These are phyloP conservation scores for Aspergillus nanangensis DNA, from an alignment of 495 filamentous ascomycete genomes.

Conservation along the genomic window DNA sequence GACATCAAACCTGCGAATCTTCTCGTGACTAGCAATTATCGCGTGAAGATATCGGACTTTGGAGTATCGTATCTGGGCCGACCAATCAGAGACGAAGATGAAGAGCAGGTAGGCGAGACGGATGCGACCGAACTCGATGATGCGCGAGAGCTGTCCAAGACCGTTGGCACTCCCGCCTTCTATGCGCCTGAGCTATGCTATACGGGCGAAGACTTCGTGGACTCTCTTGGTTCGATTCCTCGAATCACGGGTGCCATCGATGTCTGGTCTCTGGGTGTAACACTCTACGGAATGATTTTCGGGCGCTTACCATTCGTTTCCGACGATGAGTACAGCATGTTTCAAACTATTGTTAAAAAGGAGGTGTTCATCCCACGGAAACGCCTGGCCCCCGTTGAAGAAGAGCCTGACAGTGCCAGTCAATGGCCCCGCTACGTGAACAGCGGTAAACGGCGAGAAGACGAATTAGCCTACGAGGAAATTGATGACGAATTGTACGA, in stretches of 20 bases:
- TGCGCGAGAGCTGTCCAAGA: conserved; percentile 92
- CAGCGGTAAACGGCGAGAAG: conserved; percentile 53
- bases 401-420: conserved; percentile 44
- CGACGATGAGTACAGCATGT: conserved; percentile 85
- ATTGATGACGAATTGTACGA: conserved; percentile 79
- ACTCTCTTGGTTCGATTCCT: conserved; percentile 35
- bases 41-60: conserved; percentile 99
- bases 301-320: conserved; percentile 90
- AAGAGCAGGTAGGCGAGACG: conserved; percentile 76
- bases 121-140: conserved; percentile 83
- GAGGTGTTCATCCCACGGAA: conserved; percentile 81
- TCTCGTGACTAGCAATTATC: conserved; percentile 75
- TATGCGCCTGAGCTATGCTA: conserved; percentile 98
- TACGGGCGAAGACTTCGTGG: conserved; percentile 51
- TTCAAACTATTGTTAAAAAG: conserved; percentile 82
- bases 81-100: conserved; percentile 70
- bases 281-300: conserved; percentile 90
- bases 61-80: conserved; percentile 95
- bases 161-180: conserved; percentile 94
- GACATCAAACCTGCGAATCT: conserved; percentile 99
- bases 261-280: conserved; percentile 95
- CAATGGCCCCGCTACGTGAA: conserved; percentile 26
- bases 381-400: conserved; percentile 70
- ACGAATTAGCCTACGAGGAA: conserved; percentile 78
- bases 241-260: conserved; percentile 76